phyloP scores from a whole-genome alignment of 73 alveolate genomes.

The Symbiodinium pilosum region DNA sequence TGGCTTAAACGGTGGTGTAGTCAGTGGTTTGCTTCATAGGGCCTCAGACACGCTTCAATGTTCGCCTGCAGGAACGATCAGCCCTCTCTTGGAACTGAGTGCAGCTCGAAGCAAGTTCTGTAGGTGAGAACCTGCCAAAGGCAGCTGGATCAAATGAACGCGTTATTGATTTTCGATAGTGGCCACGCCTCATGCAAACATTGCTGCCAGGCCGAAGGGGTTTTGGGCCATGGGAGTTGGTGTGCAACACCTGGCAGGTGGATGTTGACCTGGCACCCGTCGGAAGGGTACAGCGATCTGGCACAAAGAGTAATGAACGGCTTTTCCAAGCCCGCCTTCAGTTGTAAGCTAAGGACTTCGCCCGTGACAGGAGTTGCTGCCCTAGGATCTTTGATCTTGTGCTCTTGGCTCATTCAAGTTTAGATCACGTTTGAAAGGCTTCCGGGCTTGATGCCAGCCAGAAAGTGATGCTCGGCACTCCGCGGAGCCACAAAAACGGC shows the following conservation, averaged over 20 bases:
- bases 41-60: too few species aligned
- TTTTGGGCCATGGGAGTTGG: too few species aligned
- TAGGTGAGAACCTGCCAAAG: too few species aligned
- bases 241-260: neutral
- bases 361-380: neutral
- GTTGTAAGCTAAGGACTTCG: neutral
- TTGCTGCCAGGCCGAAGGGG: too few species aligned
- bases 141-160: too few species aligned
- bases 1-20: too few species aligned
- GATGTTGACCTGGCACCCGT: neutral
- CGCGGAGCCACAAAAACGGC: neutral
- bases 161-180: too few species aligned
- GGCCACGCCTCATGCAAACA: too few species aligned
- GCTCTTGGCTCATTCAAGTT: neutral
- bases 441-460: neutral
- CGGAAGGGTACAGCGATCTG: neutral
- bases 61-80: too few species aligned
- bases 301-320: neutral
- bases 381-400: neutral
- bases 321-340: neutral
- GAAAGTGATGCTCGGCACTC: neutral
- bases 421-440: neutral
- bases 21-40: too few species aligned
- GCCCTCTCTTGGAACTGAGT: constrained; percentile 29
- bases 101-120: too few species aligned